Conservation (phyloP, 805 yeast genomes). For the Metschnikowia shivogae region DNA sequence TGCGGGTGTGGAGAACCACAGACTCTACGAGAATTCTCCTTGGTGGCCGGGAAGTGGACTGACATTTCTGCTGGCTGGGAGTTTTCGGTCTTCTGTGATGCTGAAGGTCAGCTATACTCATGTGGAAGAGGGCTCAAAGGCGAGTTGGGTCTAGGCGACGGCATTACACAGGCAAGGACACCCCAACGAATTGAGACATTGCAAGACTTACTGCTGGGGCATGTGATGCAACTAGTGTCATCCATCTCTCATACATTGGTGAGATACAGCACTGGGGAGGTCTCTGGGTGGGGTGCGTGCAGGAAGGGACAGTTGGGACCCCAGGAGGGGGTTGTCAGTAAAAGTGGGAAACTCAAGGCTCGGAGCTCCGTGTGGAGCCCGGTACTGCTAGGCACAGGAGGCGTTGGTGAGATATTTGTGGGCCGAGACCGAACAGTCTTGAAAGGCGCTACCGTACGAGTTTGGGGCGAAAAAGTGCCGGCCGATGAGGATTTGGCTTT, state of each 20-base stretch:
- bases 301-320: slow-evolving; percentile 54
- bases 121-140: slow-evolving; percentile 71
- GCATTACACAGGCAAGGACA: slow-evolving; percentile 3
- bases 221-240: slow-evolving; percentile 20
- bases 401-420: slow-evolving; percentile 26
- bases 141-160: slow-evolving; percentile 56
- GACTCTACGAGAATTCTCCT: slow-evolving; percentile 14
- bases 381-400: slow-evolving; percentile 14
- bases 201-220: neutral
- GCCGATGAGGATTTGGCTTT: slow-evolving; percentile 17
- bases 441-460: slow-evolving; percentile 15
- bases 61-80: slow-evolving; percentile 79
- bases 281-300: slow-evolving; percentile 67
- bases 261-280: slow-evolving; percentile 34
- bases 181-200: slow-evolving; percentile 5
- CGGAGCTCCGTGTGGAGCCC: slow-evolving; percentile 24
- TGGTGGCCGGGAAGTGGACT: slow-evolving; percentile 32
- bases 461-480: slow-evolving; percentile 11
- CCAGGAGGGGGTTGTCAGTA: neutral
- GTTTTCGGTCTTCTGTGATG: slow-evolving; percentile 50
- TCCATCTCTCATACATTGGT: slow-evolving; percentile 48
- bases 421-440: slow-evolving; percentile 60
- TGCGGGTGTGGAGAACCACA: slow-evolving; percentile 29
- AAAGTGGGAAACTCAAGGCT: slow-evolving; percentile 11
- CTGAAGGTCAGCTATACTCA: slow-evolving; percentile 37